These are phyloP conservation scores for Areca catechu DNA, from an alignment of 176 grass and related monocot species.

Conservation along the genomic window DNA sequence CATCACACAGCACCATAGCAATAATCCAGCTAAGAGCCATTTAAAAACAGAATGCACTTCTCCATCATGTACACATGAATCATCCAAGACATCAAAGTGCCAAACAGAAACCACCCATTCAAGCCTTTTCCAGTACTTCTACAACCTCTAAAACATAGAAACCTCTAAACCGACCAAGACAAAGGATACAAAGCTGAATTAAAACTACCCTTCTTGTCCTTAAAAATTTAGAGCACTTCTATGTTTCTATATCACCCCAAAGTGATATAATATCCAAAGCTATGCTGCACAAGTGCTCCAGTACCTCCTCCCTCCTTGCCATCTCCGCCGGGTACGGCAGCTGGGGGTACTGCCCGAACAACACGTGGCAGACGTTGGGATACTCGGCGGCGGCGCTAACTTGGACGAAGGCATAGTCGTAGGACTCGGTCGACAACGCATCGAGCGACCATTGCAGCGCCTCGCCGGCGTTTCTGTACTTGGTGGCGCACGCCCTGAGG, in stretches of 20 bases:
- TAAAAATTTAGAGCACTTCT: no score
- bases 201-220: no score
- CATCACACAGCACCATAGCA: no score
- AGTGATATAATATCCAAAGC: conserved; percentile 75
- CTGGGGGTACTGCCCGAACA: conserved; percentile 48
- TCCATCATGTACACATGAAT: no score
- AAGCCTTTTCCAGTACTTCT: no score
- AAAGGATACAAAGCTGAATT: no score
- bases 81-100: no score
- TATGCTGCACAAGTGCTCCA: conserved; percentile 60
- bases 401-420: conserved; percentile 69
- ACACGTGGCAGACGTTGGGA: conserved; percentile 48
- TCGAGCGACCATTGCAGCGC: conserved; percentile 34
- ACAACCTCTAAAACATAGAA: no score
- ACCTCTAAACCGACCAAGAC: no score
- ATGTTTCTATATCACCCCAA: not conserved
- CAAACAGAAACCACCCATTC: no score
- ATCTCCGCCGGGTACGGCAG: conserved; percentile 51
- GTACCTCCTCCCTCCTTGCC: conserved; percentile 33
- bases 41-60: no score
- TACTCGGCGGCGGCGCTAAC: conserved; percentile 81
- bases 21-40: no score
- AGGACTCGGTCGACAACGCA: conserved; percentile 36
- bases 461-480: conserved; percentile 46
- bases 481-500: conserved; percentile 47